A percentile compares a stretch with the other conserved stretches of the same genome.
phyloP scores from a whole-genome alignment of 2,329 filamentous ascomycete genomes.

The Lecanicillium sp. region DNA sequence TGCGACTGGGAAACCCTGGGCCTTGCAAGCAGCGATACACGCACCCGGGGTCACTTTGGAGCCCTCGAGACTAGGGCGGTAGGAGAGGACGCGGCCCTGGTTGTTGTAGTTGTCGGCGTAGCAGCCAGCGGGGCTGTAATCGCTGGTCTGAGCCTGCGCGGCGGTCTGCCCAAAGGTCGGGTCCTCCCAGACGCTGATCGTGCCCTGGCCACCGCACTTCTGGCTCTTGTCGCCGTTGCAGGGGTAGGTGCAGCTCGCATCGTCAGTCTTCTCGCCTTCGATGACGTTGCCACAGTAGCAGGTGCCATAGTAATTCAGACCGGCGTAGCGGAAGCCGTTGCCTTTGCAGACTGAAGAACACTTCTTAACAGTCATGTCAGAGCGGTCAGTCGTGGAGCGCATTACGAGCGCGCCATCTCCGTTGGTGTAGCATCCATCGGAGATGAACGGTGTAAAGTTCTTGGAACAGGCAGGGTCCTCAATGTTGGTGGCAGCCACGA shows the following conservation, averaged over 20 bases:
- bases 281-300: constrained; percentile 49
- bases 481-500: constrained; percentile 34
- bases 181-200: constrained; percentile 43
- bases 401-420: constrained; percentile 33
- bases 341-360: constrained; percentile 45
- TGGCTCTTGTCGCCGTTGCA: constrained; percentile 40
- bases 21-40: constrained; percentile 38
- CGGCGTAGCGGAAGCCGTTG: constrained; percentile 45
- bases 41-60: constrained; percentile 33
- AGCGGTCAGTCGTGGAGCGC: constrained; percentile 31
- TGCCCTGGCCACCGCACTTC: constrained; percentile 40
- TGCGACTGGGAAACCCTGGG: constrained; percentile 40
- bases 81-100: constrained; percentile 39
- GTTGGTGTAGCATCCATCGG: constrained; percentile 42
- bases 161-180: constrained; percentile 40
- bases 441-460: constrained; percentile 41
- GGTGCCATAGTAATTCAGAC: constrained; percentile 44
- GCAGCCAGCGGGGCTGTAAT: constrained; percentile 56
- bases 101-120: constrained; percentile 41
- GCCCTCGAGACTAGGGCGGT: constrained; percentile 31
- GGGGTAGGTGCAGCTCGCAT: constrained; percentile 51
- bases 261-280: constrained; percentile 43
- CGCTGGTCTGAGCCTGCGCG: constrained; percentile 39
- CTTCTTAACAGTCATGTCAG: constrained; percentile 40
- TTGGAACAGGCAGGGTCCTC: constrained; percentile 39